Evolutionary conservation across 345 rosid genomes (phyloP), one percentile per base, ranked within the genome.

Genomic region (Camelina hispida): DNA sequence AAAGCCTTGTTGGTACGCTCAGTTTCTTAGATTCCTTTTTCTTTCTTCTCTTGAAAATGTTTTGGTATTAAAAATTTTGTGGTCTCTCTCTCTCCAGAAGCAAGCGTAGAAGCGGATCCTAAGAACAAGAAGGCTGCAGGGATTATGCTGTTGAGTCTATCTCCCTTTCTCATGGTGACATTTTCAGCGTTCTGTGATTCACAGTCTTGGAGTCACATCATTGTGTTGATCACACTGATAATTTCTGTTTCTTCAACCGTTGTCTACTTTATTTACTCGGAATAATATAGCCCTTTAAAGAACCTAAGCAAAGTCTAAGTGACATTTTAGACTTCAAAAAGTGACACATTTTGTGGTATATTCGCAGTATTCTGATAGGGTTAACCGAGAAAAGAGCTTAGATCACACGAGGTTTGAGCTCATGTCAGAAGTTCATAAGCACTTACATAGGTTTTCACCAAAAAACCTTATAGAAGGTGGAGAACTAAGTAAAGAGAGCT

Each of bases 131-230:
- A 62, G 42, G 56, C 47, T 16, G 63, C 69, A 28, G 74, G 74
- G 63, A 30, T 69, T 16, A 76, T 76, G 79, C 23, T 52, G 20
- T 43, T 68, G 44, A 68, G 62, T 61, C 16, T 76, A 53, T 13
- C 9, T 18, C 74, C 79, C 18, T 68, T 76, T 68, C 17, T 76
- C 37, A 68, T 68, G 63, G 69, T 76, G 62, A 61, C 73, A 32
- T 13, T 66, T 7, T 56, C 78, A 0, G 58, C 15, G 2, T 18
- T 66, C 7, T 46, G 7, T 48, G 66, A 66, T 18, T 55, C 72
- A 22, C 38, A n/a, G 23, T 50, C 74, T 14, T 68, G 55, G 69
- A 60, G 74, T 17, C 62, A 6, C 23, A 42, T 60, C 53, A 32
- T 68, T 60, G 55, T 51, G 25, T 68, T 76, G 57, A 51, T 61